Evolutionary conservation across 2,329 filamentous ascomycete genomes (phyloP).

Genomic region (Fusarium siculi): DNA sequence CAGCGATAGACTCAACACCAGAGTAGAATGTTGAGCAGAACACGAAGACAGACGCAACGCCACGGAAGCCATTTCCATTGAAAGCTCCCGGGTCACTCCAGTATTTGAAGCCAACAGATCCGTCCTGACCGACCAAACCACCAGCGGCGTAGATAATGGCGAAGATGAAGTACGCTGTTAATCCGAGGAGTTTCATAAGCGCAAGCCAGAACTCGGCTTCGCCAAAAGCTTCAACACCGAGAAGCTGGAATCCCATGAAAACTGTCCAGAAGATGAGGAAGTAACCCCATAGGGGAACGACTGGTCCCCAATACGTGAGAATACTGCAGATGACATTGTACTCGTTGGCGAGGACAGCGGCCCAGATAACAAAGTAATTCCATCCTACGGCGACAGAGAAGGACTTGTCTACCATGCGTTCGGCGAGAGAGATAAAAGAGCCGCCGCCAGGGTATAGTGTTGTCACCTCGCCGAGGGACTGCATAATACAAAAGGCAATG

Average conservation of each 20-base stretch:
- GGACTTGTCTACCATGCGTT: conserved; percentile 76
- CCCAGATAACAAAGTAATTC: conserved; percentile 78
- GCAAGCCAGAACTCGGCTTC: conserved; percentile 86
- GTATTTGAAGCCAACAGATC: conserved; percentile 74
- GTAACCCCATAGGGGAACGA: conserved; percentile 71
- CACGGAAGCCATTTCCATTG: conserved; percentile 71
- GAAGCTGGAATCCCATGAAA: conserved; percentile 74
- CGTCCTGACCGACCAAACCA: conserved; percentile 67
- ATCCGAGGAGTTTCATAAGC: conserved; percentile 74
- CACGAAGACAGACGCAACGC: conserved; percentile 73
- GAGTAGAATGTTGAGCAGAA: conserved; percentile 78
- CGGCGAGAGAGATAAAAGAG: conserved; percentile 75
- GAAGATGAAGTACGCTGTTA: conserved; percentile 79
- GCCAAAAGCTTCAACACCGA: conserved; percentile 79
- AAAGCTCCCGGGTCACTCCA: conserved; percentile 79
- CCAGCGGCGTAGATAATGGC: conserved; percentile 77
- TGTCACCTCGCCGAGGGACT: conserved; percentile 78
- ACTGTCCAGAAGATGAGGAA: conserved; percentile 81
- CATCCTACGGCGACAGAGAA: conserved; percentile 76
- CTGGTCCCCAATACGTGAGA: conserved; percentile 72
- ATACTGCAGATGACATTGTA: conserved; percentile 77
- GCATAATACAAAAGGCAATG: conserved; percentile 75
- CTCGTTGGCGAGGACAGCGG: conserved; percentile 73
- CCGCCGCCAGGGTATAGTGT: conserved; percentile 78
- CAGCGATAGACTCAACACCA: conserved; percentile 72